Percentiles rank a stretch among this genome's conserved stretches.
Evolutionary conservation across 768 basidiomycete species (phyloP).

Genomic region (Epithele typhae): DNA sequence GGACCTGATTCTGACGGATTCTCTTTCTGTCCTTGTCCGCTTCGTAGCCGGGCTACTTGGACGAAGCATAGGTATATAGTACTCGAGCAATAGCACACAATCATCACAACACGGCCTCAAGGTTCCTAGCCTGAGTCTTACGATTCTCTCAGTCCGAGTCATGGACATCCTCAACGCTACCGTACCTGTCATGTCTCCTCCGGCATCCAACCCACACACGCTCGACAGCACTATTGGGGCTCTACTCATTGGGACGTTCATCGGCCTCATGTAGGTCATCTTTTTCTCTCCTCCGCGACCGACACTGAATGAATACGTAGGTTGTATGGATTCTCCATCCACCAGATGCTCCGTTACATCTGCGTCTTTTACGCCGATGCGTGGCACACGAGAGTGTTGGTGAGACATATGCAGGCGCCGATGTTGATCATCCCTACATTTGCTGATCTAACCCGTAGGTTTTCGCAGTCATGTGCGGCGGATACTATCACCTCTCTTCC

Average conservation of each 20-base stretch:
- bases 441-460: neutral
- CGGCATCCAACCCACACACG: too few species aligned
- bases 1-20: too few species aligned
- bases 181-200: neutral
- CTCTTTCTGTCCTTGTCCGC: too few species aligned
- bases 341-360: neutral
- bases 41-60: too few species aligned
- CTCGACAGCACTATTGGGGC: neutral
- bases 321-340: constrained; percentile 1
- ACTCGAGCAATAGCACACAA: too few species aligned
- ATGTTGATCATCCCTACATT: neutral
- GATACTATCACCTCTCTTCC: neutral
- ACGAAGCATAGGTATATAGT: neutral
- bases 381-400: neutral
- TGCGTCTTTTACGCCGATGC: neutral
- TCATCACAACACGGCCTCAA: too few species aligned
- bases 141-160: too few species aligned
- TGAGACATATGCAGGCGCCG: neutral
- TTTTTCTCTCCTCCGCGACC: too few species aligned
- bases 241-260: constrained; percentile 6
- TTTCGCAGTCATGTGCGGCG: neutral
- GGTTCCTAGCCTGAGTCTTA: too few species aligned
- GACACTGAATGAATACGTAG: neutral
- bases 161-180: neutral
- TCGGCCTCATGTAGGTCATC: constrained; percentile 4